Base-by-base conservation (phyloP, 768 basidiomycete species). In the Porpolomopsis calyptriformis region DNA sequence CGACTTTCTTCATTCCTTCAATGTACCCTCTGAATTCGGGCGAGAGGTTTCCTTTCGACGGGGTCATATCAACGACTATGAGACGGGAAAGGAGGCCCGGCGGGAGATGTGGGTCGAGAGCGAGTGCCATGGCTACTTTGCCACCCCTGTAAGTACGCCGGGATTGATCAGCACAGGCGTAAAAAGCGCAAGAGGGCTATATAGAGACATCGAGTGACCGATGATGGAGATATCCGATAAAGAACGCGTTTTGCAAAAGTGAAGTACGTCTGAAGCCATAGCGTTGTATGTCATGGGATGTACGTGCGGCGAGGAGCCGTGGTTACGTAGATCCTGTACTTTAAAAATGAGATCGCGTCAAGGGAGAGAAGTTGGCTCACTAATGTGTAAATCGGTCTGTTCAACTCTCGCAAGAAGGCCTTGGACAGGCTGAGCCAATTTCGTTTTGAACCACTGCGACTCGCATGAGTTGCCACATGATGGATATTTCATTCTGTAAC, bases 371-470 rank as follows among this genome's bases (percentile, higher is more conserved):
- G 9, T 4, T 4, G 9, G 12, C 71, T 53, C 47, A 82, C 90
- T 33, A 94, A 62, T 2, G 82, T 68, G 55, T 89, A 91, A 16
- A 94, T 71, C 1, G 85, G 80, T 47, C 80, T 69, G 2, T 70
- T 61, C 1, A 88, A 67, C 42, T 78, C 75, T 25, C 70, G 67
- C n/a, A 74, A 67, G 49, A 96, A 80, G 0, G 78, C 76, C 54
- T 85, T 88, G 4, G 85, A 76, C 4, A 94, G 69, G 0, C 86
- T 85, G 4, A 74, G 67, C 88, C 89, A 96, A 59, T 94, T 94
- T 48, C 90, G 77, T 58, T 92, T 91, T 31, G 82, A 88, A 0
- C 89, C 90, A 53, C 87, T 91, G 53, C 24, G 26, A 23, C 38
- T 38, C 31, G 33, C 19, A 45, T 49, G 29, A 18, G 24, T 5